Evolutionary conservation across 2,329 filamentous ascomycete species (phyloP).

Genomic region (Harringtonia aguacate): DNA sequence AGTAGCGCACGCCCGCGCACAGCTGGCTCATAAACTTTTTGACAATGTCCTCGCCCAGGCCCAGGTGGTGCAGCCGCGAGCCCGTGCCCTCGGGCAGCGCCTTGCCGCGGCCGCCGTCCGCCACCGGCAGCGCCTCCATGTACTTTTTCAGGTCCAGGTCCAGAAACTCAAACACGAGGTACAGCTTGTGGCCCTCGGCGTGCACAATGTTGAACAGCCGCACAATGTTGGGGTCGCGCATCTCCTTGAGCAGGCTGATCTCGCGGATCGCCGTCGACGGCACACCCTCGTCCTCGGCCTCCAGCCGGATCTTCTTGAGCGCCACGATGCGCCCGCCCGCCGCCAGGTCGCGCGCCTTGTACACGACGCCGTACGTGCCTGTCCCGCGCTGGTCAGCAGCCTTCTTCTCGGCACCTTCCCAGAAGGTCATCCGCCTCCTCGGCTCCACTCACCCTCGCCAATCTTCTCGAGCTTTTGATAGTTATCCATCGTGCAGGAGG

Average conservation of each 20-base stretch:
- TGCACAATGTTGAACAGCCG: conserved; percentile 80
- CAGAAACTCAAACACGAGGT: conserved; percentile 81
- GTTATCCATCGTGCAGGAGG: conserved; percentile 58
- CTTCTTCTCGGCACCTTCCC: background rate
- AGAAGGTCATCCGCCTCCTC: background rate
- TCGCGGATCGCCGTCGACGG: conserved; percentile 84
- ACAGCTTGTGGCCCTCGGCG: conserved; percentile 84
- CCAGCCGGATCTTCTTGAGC: conserved; percentile 85
- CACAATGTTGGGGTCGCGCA: conserved; percentile 83
- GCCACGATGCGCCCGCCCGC: conserved; percentile 74
- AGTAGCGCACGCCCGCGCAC: conserved; percentile 70
- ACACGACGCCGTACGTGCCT: conserved; percentile 88
- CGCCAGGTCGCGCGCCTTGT: conserved; percentile 76
- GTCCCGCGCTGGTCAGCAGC: background rate
- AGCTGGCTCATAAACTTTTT: conserved; percentile 88
- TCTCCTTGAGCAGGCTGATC: conserved; percentile 84
- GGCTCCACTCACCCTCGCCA: conserved; percentile 62
- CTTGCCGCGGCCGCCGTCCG: conserved; percentile 71
- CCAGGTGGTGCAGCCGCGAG: conserved; percentile 51
- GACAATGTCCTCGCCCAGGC: conserved; percentile 68
- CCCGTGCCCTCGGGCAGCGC: conserved; percentile 65
- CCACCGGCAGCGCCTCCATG: conserved; percentile 78
- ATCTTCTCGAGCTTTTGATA: conserved; percentile 92
- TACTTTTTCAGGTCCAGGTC: conserved; percentile 88
- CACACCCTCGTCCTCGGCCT: conserved; percentile 84